Conservation (phyloP, 768 basidiomycete species). For the Kwoniella dendrophila region DNA sequence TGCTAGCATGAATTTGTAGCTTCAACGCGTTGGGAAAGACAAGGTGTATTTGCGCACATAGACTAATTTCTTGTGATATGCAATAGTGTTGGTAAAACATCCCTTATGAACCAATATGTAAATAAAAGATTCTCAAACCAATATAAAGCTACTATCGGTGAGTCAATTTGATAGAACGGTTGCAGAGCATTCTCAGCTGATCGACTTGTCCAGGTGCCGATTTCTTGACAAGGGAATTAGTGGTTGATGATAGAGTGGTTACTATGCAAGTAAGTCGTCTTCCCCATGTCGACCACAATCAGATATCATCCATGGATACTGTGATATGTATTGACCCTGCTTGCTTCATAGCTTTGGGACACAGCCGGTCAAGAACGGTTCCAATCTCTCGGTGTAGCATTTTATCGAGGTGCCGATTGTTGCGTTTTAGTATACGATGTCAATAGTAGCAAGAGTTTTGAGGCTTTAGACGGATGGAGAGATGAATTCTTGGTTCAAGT, state of each 20-base stretch:
- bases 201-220: conserved; percentile 48
- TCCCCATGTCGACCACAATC: background rate
- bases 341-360: conserved; percentile 79
- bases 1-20: too few species aligned
- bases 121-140: conserved; percentile 99
- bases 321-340: background rate
- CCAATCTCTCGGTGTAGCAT: conserved; percentile 97
- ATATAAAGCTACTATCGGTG: conserved; percentile 85
- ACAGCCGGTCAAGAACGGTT: conserved; percentile 99
- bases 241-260: conserved; percentile 95
- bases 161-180: conserved; percentile 12
- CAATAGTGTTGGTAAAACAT: conserved; percentile 92
- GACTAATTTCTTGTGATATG: background rate
- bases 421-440: conserved; percentile 99
- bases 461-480: conserved; percentile 97
- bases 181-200: background rate
- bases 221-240: conserved; percentile 90
- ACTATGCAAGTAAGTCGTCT: conserved; percentile 84
- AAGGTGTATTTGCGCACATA: too few species aligned
- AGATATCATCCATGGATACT: too few species aligned
- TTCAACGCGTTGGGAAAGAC: too few species aligned
- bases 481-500: conserved; percentile 92
- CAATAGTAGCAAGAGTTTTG: conserved; percentile 97
- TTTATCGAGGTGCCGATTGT: conserved; percentile 98
- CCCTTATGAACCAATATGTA: conserved; percentile 99